Base-by-base conservation (phyloP, 106 monocot species). In the Dendrobium huoshanense region DNA sequence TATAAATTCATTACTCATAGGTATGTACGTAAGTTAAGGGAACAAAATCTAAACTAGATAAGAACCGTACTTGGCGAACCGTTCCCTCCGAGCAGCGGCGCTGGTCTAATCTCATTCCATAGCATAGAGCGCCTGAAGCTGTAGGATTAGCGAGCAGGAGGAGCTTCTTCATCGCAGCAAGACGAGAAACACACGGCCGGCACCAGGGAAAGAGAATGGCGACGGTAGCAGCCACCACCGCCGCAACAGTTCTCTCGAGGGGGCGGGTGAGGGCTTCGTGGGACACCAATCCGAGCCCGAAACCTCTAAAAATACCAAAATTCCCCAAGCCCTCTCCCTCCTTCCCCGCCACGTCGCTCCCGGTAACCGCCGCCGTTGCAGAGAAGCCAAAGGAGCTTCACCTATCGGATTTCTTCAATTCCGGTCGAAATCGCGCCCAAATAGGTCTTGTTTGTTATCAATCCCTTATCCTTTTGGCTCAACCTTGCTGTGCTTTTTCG, bases 251-350 rank as follows among this genome's bases (percentile, higher is more conserved):
- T 55, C 76, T 19, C 77, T 20, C 75, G n/a, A 15, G 43, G 24
- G 33, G 79, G 65, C 55, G 51, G 75, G 85, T 79, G 15, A 65
- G 85, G 55, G 87, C 90, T 41, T 87, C 90, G 37, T 89, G 89
- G 89, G 89, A 89, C 75, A 85, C 82, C 24, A 88, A 82, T 58
- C 87, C 87, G 43, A 79, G 59, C 78, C 82, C 68, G 48, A 72
- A 72, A 27, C 80, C 80, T 10, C 41, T 67, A 67, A 75, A 73
- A 75, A 78, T 79, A 42, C 83, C 80, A 0, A 70, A 55, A 41
- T 24, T 55, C 22, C 83, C 79, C 70, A 83, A 77, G 51, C 79
- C 68, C 78, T 27, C 78, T 48, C 72, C 5, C 77, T 73, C 80
- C 80, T 58, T 54, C 83, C 48, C 79, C 47, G 1, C 65, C 40